A percentile compares a stretch with the other conserved stretches of the same genome.
Conservation (phyloP, 345 rosid genomes). For the Laguncularia racemosa region DNA sequence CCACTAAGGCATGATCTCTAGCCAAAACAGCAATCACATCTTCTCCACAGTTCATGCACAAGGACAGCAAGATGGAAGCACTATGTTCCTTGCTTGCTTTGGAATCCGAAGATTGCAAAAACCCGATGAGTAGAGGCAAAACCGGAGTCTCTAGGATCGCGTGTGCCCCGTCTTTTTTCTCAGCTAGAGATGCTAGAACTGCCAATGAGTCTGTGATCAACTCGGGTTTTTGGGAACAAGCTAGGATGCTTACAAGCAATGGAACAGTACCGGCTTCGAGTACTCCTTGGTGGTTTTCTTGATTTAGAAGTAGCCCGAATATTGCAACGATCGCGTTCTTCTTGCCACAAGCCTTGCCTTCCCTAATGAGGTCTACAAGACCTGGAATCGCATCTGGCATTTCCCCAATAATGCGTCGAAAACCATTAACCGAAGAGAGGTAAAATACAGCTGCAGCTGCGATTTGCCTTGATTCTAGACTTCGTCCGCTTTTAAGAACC, state of each 20-base stretch:
- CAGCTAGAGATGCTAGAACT: conserved; percentile 48
- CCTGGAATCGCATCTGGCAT: conserved; percentile 42
- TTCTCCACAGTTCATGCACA: conserved; percentile 42
- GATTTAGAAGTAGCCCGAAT: conserved; percentile 41
- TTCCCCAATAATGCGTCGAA: conserved; percentile 54
- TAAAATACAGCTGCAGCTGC: conserved; percentile 70
- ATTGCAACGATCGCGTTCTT: conserved; percentile 59
- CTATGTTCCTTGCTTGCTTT: conserved; percentile 50
- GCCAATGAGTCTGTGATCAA: conserved; percentile 55
- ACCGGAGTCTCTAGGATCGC: conserved; percentile 40
- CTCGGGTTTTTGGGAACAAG: conserved; percentile 36
- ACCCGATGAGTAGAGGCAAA: conserved; percentile 25
- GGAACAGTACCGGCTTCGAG: conserved; percentile 49
- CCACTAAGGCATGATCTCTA: conserved; percentile 28
- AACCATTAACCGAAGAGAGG: conserved; percentile 53
- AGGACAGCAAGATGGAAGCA: conserved; percentile 37
- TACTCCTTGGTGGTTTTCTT: conserved; percentile 42
- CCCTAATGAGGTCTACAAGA: conserved; percentile 42
- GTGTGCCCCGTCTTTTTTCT: conserved; percentile 36
- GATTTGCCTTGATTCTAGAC: conserved; percentile 48
- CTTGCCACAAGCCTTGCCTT: conserved; percentile 48
- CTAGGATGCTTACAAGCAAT: conserved; percentile 27
- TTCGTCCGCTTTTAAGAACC: conserved; percentile 46
- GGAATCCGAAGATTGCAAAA: conserved; percentile 24
- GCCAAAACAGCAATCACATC: conserved; percentile 35